Evolutionary conservation across 164 flowering plant species (phyloP), one percentile per base, ranked within the genome.

Genomic region (Piper betle): DNA sequence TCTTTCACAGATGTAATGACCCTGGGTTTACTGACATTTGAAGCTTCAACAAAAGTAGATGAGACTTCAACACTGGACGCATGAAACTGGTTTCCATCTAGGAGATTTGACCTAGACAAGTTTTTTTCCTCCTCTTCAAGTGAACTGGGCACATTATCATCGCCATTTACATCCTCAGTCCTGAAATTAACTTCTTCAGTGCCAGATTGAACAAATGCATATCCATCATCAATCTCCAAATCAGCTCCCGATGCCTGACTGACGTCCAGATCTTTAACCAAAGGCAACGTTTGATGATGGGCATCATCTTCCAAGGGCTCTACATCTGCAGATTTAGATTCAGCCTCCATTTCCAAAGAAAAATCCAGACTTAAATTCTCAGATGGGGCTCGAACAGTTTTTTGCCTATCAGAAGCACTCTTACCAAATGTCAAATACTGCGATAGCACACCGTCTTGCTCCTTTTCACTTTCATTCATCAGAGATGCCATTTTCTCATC

Each of bases 1-100:
- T 86, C 97, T 64, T 80, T 72, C 39, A 86, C 88, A 33, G 96
- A 84, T 61, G 60, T 69, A 68, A 86, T 86, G 62, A 86, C 66
- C 75, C 69, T 76, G 65, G 80, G 79, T 56, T 77, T 85, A 33
- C 5, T 66, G 64, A 61, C 65, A n/a, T 52, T 6, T 64, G 77
- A 66, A 59, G 42, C 66, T 56, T 64, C 64, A 50, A 67, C 57
- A 43, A 64, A 57, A 62, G 53, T 7, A 63, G 18, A 52, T 6
- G 70, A 63, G 43, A 69, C 58, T 52, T 58, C 61, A 40, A 48
- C 38, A 66, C 62, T 17, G 39, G 59, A 4, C 53, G 62, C 70
- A 53, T 66, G 61, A 5, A 67, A 56, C 33, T 58, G 64, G 15
- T 18, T 60, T 48, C 53, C 69, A 71, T 68, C 73, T 33, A 9